Base-by-base conservation (phyloP, 2,329 filamentous ascomycete species). In the Monascus ruber region DNA sequence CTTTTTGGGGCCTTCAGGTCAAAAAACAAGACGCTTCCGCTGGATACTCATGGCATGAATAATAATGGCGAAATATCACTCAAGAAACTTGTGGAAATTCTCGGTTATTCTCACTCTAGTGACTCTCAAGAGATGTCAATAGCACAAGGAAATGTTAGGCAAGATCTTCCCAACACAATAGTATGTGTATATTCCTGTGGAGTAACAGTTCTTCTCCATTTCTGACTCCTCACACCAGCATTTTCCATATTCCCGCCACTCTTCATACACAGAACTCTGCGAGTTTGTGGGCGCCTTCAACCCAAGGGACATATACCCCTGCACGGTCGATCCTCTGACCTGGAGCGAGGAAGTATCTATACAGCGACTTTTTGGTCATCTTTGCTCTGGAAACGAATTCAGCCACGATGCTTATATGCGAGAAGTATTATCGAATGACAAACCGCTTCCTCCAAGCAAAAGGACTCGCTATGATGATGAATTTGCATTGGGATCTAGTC, bases 161-260 rank as follows among this genome's bases (percentile, higher is more conserved):
- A 40, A 9, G 31, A 37, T 27, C 48, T 58, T 6, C 51, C 58
- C n/a, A 53, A 44, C n/a, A 53, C 44, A 24, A 64, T 65, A 36
- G 61, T 65, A 47, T 42, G 60, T 51, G 26, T 24, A 31, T 5
- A 7, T 17, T 3, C 17, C 17, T 17, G 3, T 17, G 17, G 17
- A 17, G 17, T 17, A 17, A 17, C 3, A 17, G 17, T 17, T 17
- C 17, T 17, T 17, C 17, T 17, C 17, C 17, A 17, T 17, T n/a
- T n/a, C 17, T 17, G n/a, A 33, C 36, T 43, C 33, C 37, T 26
- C 17, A 25, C 26, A 35, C 28, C 34, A 65, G 66, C 70, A 65
- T 17, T 95, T 94, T 48, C 85, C 88, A 0, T 95, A 88, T 54
- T 89, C 89, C 0, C 76, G 89, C 1, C 89, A 96, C 59, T 93